A percentile compares a stretch with the other conserved stretches of the same genome.
phyloP scores from a whole-genome alignment of 192 early-diverging fungal species.

The Dimargaris xerosporica region DNA sequence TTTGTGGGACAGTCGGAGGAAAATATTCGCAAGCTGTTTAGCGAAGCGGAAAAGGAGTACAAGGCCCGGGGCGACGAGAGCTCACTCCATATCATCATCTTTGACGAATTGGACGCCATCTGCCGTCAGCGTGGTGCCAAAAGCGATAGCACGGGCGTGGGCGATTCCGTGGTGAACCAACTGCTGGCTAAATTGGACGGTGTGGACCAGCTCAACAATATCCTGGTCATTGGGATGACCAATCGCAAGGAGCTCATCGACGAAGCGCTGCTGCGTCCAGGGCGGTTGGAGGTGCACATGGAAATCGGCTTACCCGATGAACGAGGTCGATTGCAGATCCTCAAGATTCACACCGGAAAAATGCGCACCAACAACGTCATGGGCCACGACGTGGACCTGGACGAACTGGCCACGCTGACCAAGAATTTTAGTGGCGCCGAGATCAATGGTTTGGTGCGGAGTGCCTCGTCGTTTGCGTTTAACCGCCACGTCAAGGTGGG shows the following conservation, averaged over 20 bases:
- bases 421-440: slow-evolving; percentile 98
- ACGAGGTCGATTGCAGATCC: slow-evolving; percentile 83
- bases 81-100: slow-evolving; percentile 91
- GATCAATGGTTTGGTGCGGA: slow-evolving; percentile 83
- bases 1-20: slow-evolving; percentile 99
- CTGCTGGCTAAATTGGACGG: slow-evolving; percentile 96
- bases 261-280: slow-evolving; percentile 74
- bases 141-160: slow-evolving; percentile 95
- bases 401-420: slow-evolving; percentile 76
- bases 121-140: too few species aligned
- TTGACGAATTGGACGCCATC: slow-evolving; percentile 96
- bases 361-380: too few species aligned
- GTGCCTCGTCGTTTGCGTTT: slow-evolving; percentile 89
- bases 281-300: slow-evolving; percentile 83
- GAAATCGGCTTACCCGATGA: slow-evolving; percentile 88
- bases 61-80: slow-evolving; percentile 82
- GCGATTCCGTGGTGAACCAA: slow-evolving; percentile 96
- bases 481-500: slow-evolving; percentile 91
- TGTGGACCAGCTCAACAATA: slow-evolving; percentile 85
- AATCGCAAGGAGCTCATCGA: slow-evolving; percentile 92
- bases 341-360: slow-evolving; percentile 96
- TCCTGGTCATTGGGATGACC: slow-evolving; percentile 99
- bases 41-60: slow-evolving; percentile 88
- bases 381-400: slow-evolving; percentile 85
- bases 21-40: slow-evolving; percentile 93